Evolutionary conservation across 202 grass and related monocot genomes (phyloP).

Genomic region (Schoenoplectus triqueter): DNA sequence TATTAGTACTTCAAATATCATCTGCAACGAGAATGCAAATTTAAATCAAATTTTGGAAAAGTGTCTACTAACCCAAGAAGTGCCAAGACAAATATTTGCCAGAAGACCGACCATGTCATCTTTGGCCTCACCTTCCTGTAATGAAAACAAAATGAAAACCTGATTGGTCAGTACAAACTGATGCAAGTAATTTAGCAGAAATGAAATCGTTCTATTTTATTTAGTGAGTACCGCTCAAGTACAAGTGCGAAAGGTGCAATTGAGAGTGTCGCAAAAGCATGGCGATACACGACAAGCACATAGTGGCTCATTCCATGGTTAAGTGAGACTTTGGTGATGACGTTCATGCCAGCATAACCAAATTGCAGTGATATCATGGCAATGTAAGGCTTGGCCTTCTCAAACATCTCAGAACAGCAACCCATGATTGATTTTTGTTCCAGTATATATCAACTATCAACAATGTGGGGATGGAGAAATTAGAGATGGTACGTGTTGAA

Average conservation of each 20-base stretch:
- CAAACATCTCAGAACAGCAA: slow-evolving; percentile 51
- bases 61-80: slow-evolving; percentile 76
- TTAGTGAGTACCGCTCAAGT: slow-evolving; percentile 61
- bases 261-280: slow-evolving; percentile 91
- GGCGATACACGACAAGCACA: slow-evolving; percentile 93
- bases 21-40: slow-evolving; percentile 18
- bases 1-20: slow-evolving; percentile 32
- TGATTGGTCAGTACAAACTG: slow-evolving; percentile 17
- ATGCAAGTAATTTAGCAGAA: background rate
- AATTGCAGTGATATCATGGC: slow-evolving; percentile 97
- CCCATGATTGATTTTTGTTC: slow-evolving; percentile 41
- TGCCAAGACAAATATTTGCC: slow-evolving; percentile 89
- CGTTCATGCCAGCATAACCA: slow-evolving; percentile 95
- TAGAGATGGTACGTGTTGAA: background rate
- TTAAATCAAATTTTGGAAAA: background rate
- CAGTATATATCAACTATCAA: too few relatives aligned
- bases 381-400: slow-evolving; percentile 83
- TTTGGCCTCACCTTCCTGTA: slow-evolving; percentile 80
- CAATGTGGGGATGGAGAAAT: background rate
- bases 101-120: slow-evolving; percentile 77
- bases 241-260: slow-evolving; percentile 86
- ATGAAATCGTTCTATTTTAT: background rate
- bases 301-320: slow-evolving; percentile 98
- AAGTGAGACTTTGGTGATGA: slow-evolving; percentile 91
- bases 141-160: slow-evolving; percentile 13